Conservation (phyloP, 495 filamentous ascomycete genomes). For the Trichoderma reesei region DNA sequence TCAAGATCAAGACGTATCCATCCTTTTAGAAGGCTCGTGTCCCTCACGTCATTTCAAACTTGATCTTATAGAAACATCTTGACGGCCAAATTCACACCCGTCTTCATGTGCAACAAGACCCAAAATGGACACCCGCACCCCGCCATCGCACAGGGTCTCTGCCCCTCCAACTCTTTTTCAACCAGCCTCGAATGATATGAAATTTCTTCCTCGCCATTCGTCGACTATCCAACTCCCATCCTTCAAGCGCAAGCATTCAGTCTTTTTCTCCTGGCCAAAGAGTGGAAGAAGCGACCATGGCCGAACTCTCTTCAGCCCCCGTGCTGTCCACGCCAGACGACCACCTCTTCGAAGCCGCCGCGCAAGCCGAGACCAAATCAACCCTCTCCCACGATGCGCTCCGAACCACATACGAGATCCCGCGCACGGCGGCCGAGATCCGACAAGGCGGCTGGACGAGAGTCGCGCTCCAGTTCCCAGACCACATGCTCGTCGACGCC, state of each 20-base stretch:
- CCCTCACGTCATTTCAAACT: too few relatives aligned
- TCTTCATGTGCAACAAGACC: neutral
- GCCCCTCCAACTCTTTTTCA: slow-evolving; percentile 4
- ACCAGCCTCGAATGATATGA: neutral
- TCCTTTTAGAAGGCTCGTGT: too few relatives aligned
- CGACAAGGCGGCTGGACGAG: slow-evolving; percentile 56
- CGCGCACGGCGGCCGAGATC: slow-evolving; percentile 69
- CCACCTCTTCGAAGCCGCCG: slow-evolving; percentile 60
- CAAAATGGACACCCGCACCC: neutral
- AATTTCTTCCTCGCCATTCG: neutral
- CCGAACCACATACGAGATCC: slow-evolving; percentile 72
- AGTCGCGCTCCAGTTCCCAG: slow-evolving; percentile 89
- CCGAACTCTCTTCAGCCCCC: slow-evolving; percentile 11
- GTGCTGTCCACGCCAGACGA: slow-evolving; percentile 77
- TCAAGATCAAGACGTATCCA: too few relatives aligned
- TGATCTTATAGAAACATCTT: too few relatives aligned
- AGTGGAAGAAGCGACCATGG: neutral
- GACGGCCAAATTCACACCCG: neutral
- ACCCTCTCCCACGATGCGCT: slow-evolving; percentile 61
- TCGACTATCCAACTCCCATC: neutral
- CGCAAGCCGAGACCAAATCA: slow-evolving; percentile 26
- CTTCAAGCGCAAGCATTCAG: neutral
- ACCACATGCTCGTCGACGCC: slow-evolving; percentile 79
- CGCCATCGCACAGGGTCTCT: neutral
- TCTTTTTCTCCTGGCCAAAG: neutral